These are phyloP conservation scores for Silene coronaria DNA, from an alignment of 179 eudicot genomes.

Conservation along the genomic window DNA sequence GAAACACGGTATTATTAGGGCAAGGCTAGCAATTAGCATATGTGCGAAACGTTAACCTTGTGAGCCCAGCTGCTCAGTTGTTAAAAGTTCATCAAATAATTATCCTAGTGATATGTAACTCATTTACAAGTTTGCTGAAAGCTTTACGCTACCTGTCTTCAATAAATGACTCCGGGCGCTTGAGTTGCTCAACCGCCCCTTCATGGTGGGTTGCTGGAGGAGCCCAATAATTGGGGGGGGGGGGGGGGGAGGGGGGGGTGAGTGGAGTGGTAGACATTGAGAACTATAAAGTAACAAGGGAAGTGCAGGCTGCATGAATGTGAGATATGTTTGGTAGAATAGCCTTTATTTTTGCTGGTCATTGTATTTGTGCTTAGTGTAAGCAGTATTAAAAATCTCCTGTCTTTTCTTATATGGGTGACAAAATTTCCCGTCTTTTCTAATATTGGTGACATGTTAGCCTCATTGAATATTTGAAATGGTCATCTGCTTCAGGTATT, in stretches of 20 bases:
- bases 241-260: no score
- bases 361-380: background rate
- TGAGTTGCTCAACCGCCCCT: no score
- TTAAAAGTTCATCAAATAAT: background rate
- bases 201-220: no score
- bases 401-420: background rate
- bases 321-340: background rate
- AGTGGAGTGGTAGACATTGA: no score
- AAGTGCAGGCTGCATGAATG: no score
- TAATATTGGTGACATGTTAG: background rate
- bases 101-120: background rate
- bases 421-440: background rate
- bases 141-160: no score
- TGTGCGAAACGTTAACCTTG: background rate
- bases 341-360: background rate
- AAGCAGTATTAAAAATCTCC: background rate
- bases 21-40: background rate
- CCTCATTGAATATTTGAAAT: slow-evolving; percentile 12
- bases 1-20: background rate
- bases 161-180: no score
- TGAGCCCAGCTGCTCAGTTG: background rate
- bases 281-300: no score
- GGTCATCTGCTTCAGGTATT: slow-evolving; percentile 50
- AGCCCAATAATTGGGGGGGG: no score
- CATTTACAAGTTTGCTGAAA: background rate